Conservation (phyloP, 225 moss, liverwort and hornwort species). For the Asterella californica region DNA sequence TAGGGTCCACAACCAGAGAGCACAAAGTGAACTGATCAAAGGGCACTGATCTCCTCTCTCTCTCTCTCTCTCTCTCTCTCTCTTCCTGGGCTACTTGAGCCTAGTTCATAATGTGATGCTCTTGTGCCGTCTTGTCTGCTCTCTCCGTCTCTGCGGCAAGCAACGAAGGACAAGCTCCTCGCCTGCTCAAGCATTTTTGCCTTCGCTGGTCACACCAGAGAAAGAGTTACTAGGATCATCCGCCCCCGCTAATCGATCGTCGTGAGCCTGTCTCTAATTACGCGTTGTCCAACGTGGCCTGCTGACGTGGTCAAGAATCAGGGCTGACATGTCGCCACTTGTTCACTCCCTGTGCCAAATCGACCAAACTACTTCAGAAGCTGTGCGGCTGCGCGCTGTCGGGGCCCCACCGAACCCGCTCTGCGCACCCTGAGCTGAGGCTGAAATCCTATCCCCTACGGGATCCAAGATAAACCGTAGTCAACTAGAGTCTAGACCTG, state of each 20-base stretch:
- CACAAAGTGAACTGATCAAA: background rate
- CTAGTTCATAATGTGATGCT: background rate
- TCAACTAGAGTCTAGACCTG: background rate
- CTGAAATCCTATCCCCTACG: background rate
- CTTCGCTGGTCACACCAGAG: background rate
- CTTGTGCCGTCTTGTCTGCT: background rate
- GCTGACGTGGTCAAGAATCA: background rate
- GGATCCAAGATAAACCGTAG: background rate
- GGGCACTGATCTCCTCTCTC: background rate
- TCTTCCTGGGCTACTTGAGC: no score
- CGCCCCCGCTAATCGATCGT: background rate
- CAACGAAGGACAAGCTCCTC: background rate
- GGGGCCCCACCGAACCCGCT: background rate
- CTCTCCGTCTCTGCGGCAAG: background rate
- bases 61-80: background rate
- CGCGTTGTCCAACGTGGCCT: background rate
- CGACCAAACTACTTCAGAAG: background rate
- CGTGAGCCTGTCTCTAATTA: background rate
- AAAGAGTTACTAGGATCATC: background rate
- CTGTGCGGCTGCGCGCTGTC: background rate
- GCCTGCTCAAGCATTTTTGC: background rate
- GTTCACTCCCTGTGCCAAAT: background rate
- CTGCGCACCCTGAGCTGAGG: background rate
- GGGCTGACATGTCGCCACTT: slow-evolving; percentile 11
- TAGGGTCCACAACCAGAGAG: background rate